These are phyloP conservation scores for Rhododendron kiyosumense DNA, from an alignment of 148 eudicot species.

Conservation along the genomic window DNA sequence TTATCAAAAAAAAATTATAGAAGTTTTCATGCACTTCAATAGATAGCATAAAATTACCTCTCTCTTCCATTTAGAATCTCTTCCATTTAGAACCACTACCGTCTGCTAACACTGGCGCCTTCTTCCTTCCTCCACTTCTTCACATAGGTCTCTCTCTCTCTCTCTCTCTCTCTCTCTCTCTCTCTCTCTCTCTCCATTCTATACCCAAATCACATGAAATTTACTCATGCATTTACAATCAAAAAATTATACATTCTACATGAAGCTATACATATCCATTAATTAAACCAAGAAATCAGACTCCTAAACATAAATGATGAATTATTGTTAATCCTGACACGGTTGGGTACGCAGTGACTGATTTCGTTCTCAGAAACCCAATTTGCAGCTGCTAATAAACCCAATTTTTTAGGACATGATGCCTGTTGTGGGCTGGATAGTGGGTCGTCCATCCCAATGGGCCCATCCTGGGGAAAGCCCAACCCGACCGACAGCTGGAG, in stretches of 20 bases:
- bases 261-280: neutral
- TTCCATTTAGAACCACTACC: neutral
- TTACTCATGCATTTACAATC: neutral
- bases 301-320: neutral
- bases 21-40: neutral
- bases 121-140: neutral
- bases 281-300: neutral
- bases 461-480: neutral
- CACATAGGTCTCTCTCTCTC: neutral
- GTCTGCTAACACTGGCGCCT: neutral
- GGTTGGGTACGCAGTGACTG: neutral
- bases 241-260: neutral
- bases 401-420: neutral
- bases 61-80: neutral
- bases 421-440: neutral
- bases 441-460: neutral
- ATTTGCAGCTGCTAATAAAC: neutral
- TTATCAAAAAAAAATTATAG: neutral
- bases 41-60: neutral
- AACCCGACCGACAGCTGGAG: neutral
- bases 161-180: neutral
- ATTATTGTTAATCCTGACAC: neutral
- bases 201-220: neutral
- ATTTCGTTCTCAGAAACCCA: neutral
- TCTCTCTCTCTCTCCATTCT: neutral